These are phyloP conservation scores for Magnaporthiopsis poae DNA, from an alignment of 2,329 filamentous ascomycete species.

Conservation along the genomic window DNA sequence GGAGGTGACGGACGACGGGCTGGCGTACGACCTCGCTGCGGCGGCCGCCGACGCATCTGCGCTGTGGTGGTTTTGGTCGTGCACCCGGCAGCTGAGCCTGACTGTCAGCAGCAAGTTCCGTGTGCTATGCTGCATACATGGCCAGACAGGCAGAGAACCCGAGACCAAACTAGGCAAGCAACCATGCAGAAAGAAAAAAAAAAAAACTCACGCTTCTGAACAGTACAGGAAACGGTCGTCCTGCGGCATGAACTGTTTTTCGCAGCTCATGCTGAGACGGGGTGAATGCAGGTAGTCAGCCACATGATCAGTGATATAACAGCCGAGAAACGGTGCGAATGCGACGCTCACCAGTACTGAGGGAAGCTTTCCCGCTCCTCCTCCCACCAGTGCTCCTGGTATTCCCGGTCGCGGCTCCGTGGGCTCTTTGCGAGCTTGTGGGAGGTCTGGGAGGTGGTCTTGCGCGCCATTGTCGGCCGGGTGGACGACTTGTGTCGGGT, in stretches of 20 bases:
- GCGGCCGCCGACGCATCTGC: conserved; percentile 18
- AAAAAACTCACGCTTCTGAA: conserved; percentile 46
- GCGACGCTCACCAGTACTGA: conserved; percentile 49
- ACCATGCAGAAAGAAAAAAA: background rate
- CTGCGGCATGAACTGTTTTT: conserved; percentile 53
- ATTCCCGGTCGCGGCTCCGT: conserved; percentile 41
- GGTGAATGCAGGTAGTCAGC: conserved; percentile 11
- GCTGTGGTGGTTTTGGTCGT: conserved; percentile 36
- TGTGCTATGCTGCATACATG: too few relatives aligned
- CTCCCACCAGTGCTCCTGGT: conserved; percentile 38
- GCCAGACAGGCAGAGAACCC: too few relatives aligned
- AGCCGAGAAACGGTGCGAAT: conserved; percentile 9
- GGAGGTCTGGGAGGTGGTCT: conserved; percentile 27
- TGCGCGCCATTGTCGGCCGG: conserved; percentile 27
- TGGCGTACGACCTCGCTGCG: conserved; percentile 18
- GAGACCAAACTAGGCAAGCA: background rate
- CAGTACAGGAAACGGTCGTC: conserved; percentile 52
- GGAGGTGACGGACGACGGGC: conserved; percentile 16
- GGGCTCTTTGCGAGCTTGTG: conserved; percentile 41
- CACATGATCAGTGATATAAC: conserved; percentile 3
- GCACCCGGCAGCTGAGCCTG: conserved; percentile 39
- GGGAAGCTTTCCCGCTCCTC: conserved; percentile 55
- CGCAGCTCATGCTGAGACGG: conserved; percentile 50
- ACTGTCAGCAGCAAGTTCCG: conserved; percentile 4
- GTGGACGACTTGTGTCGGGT: conserved; percentile 31